Percentiles rank a stretch among this genome's conserved stretches.
Evolutionary conservation across 306 rosid genomes (phyloP).

Genomic region (Fragaria nilgerrensis): DNA sequence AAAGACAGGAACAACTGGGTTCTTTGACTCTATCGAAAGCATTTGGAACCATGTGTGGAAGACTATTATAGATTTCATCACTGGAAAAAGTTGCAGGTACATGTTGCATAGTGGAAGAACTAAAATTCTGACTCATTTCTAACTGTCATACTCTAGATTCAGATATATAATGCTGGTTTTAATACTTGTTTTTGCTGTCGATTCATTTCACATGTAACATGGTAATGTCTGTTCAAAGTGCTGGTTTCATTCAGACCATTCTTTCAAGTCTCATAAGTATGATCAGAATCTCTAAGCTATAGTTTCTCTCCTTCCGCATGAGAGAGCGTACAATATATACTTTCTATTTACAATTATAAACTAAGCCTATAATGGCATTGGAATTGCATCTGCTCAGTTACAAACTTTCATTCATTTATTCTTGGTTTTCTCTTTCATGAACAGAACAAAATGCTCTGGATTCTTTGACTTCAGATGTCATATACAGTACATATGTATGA

Average conservation of each 20-base stretch:
- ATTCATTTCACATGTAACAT: not conserved
- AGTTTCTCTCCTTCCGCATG: not conserved
- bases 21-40: constrained; percentile 60
- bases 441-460: constrained; percentile 71
- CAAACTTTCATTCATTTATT: not conserved
- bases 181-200: no score
- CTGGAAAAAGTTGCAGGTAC: constrained; percentile 86
- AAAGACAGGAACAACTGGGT: constrained; percentile 47
- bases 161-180: not conserved
- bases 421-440: constrained; percentile 17
- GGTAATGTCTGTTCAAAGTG: not conserved
- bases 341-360: not conserved
- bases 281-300: not conserved
- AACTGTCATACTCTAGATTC: not conserved
- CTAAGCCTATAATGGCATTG: not conserved
- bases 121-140: not conserved
- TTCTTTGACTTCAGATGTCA: constrained; percentile 91
- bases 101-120: constrained; percentile 1
- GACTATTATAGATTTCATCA: constrained; percentile 52
- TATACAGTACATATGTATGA: constrained; percentile 81
- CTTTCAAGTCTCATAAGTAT: not conserved
- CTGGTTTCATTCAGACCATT: not conserved
- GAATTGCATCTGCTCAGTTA: not conserved
- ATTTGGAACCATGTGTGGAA: constrained; percentile 64
- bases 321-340: not conserved